Percentiles rank a stretch among this genome's conserved stretches.
phyloP scores from a whole-genome alignment of 2,329 filamentous ascomycete genomes.

The Ophioceras dolichostomum region DNA sequence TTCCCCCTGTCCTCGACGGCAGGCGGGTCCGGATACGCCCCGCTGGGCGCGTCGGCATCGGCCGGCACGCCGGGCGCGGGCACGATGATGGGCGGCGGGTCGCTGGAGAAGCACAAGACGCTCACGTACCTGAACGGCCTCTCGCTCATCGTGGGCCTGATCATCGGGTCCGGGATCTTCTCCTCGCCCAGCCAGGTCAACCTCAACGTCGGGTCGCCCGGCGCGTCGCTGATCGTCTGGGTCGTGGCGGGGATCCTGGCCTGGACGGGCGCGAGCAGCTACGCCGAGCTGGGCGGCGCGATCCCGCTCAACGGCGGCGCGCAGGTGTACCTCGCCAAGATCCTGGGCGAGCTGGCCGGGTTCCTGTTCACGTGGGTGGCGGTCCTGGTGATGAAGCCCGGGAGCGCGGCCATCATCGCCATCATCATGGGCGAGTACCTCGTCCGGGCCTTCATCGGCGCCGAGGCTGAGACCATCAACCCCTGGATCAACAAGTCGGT shows the following conservation, averaged over 20 bases:
- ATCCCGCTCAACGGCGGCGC: slow-evolving; percentile 92
- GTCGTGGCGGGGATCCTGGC: slow-evolving; percentile 79
- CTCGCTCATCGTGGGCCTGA: slow-evolving; percentile 79
- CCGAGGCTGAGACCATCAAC: slow-evolving; percentile 70
- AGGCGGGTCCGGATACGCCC: slow-evolving; percentile 62
- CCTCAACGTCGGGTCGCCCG: slow-evolving; percentile 79
- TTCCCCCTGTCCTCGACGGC: slow-evolving; percentile 83
- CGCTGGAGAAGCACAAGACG: slow-evolving; percentile 88
- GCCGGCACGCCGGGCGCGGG: slow-evolving; percentile 37
- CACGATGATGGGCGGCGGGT: slow-evolving; percentile 56
- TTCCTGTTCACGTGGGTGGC: slow-evolving; percentile 97
- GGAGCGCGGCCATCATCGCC: slow-evolving; percentile 83
- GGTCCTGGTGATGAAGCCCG: slow-evolving; percentile 86
- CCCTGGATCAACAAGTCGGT: slow-evolving; percentile 87
- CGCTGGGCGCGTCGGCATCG: slow-evolving; percentile 65
- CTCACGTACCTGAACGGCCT: slow-evolving; percentile 90
- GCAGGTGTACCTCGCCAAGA: slow-evolving; percentile 90
- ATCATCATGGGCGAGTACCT: slow-evolving; percentile 98
- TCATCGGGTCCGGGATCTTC: slow-evolving; percentile 95
- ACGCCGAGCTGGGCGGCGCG: slow-evolving; percentile 88
- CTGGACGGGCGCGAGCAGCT: slow-evolving; percentile 92
- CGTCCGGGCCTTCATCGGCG: slow-evolving; percentile 74
- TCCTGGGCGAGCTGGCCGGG: slow-evolving; percentile 83
- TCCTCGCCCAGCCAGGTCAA: slow-evolving; percentile 90
- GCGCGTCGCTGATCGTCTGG: slow-evolving; percentile 86